These are phyloP conservation scores for Amyloporia xantha DNA, from an alignment of 768 basidiomycete genomes.

Conservation along the genomic window DNA sequence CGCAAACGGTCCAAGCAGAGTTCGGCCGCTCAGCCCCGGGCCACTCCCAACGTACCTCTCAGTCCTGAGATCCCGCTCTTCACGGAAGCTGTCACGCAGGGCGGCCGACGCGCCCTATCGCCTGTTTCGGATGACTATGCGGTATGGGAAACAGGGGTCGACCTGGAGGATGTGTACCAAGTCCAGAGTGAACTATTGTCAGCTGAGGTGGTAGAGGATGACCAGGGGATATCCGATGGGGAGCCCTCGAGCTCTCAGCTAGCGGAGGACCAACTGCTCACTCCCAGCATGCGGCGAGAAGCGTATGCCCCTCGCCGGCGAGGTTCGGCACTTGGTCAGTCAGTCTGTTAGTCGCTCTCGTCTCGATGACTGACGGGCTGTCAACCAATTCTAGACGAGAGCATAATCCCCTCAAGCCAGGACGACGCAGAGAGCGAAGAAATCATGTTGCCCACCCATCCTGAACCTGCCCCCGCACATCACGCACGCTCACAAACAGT, in stretches of 20 bases:
- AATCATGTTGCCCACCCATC: no score
- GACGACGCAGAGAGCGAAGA: background rate
- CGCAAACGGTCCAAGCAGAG: background rate
- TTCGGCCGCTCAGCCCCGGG: background rate
- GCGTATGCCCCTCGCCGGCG: background rate
- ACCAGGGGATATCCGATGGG: background rate
- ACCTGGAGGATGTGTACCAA: background rate
- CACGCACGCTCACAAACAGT: no score
- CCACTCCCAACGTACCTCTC: background rate
- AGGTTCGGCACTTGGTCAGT: background rate
- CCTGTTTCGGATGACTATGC: constrained; percentile 1
- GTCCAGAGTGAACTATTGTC: background rate
- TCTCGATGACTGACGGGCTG: no score
- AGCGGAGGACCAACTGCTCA: background rate
- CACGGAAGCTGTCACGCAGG: background rate
- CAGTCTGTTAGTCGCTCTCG: no score
- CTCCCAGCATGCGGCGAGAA: background rate
- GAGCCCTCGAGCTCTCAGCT: constrained; percentile 1
- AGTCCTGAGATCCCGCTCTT: constrained; percentile 5
- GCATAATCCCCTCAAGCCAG: constrained; percentile 1
- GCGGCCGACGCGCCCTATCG: background rate
- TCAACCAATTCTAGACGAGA: no score
- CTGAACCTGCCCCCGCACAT: no score
- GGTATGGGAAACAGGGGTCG: constrained; percentile 3
- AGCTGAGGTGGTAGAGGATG: background rate